phyloP scores from a whole-genome alignment of 2,329 filamentous ascomycete genomes.

The Claviceps citrina region DNA sequence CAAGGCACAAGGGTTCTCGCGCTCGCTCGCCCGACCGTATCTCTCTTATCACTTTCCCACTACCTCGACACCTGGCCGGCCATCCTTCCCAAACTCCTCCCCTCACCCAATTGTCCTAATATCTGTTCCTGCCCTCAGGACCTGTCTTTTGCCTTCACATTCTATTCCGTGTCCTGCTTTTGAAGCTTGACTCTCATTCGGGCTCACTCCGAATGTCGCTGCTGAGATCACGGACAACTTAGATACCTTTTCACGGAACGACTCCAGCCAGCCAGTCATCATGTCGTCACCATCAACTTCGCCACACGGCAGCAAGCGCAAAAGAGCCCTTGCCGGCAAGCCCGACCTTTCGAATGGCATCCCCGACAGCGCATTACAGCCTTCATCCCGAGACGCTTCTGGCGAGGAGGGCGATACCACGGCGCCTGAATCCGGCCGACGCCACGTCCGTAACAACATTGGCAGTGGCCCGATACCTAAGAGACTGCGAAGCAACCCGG shows the following conservation, averaged over 20 bases:
- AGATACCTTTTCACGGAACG: neutral
- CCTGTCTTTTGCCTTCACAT: neutral
- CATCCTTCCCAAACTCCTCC: constrained; percentile 2
- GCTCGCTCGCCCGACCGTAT: neutral
- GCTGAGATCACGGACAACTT: constrained; percentile 1
- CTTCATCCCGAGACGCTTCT: constrained; percentile 69
- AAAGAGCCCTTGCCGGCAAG: constrained; percentile 48
- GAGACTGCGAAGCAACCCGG: constrained; percentile 56
- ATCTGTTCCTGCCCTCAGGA: neutral
- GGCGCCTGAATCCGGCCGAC: constrained; percentile 42
- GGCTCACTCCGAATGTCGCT: neutral
- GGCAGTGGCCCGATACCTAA: constrained; percentile 49
- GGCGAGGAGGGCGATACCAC: constrained; percentile 68
- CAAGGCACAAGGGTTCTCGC: too few relatives aligned
- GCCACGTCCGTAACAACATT: constrained; percentile 44
- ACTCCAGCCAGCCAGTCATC: neutral
- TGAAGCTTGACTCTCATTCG: neutral
- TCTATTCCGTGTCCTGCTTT: neutral
- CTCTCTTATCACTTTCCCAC: neutral
- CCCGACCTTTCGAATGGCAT: constrained; percentile 27
- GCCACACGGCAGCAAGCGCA: constrained; percentile 55
- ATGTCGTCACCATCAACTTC: constrained; percentile 48
- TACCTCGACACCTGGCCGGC: neutral
- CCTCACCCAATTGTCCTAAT: constrained; percentile 4
- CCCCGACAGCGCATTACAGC: constrained; percentile 42